Evolutionary conservation across 2,329 filamentous ascomycete genomes (phyloP).

Genomic region (Calonectria leucothoes): DNA sequence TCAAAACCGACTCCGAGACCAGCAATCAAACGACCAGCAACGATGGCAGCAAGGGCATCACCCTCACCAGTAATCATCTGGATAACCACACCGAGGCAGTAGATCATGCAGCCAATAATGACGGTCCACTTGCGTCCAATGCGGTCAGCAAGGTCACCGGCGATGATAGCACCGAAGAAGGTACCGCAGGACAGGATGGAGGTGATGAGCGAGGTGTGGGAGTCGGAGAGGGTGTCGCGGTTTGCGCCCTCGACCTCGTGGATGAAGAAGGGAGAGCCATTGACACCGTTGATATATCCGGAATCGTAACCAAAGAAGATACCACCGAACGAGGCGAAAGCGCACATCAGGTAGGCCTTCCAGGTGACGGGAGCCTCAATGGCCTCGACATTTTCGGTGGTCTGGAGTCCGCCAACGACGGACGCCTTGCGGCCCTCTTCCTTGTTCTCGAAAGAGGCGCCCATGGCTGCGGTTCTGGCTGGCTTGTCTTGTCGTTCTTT

Average conservation of each 20-base stretch:
- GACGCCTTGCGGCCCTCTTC: slow-evolving; percentile 39
- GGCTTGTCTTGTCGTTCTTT: not conserved
- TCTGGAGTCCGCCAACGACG: slow-evolving; percentile 47
- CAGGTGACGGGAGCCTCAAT: slow-evolving; percentile 77
- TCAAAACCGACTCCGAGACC: slow-evolving; percentile 85
- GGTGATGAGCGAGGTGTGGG: slow-evolving; percentile 69
- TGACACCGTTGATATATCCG: slow-evolving; percentile 78
- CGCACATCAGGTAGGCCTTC: slow-evolving; percentile 77
- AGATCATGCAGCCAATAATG: slow-evolving; percentile 78
- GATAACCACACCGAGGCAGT: slow-evolving; percentile 74
- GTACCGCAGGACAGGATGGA: slow-evolving; percentile 83
- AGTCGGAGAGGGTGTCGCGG: slow-evolving; percentile 49
- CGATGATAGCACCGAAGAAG: slow-evolving; percentile 83
- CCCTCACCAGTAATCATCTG: slow-evolving; percentile 67
- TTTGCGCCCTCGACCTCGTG: slow-evolving; percentile 58
- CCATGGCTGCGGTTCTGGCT: slow-evolving; percentile 33
- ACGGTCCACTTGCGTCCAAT: slow-evolving; percentile 80
- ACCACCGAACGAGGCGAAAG: slow-evolving; percentile 77
- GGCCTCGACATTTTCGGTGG: slow-evolving; percentile 64
- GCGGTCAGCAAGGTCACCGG: slow-evolving; percentile 80
- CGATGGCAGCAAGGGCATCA: slow-evolving; percentile 69
- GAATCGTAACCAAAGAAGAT: slow-evolving; percentile 86
- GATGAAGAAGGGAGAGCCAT: slow-evolving; percentile 65
- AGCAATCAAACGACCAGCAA: slow-evolving; percentile 79
- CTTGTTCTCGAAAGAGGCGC: slow-evolving; percentile 35